Conservation (phyloP, 2,329 filamentous ascomycete genomes). For the Grosmannia penicillata region DNA sequence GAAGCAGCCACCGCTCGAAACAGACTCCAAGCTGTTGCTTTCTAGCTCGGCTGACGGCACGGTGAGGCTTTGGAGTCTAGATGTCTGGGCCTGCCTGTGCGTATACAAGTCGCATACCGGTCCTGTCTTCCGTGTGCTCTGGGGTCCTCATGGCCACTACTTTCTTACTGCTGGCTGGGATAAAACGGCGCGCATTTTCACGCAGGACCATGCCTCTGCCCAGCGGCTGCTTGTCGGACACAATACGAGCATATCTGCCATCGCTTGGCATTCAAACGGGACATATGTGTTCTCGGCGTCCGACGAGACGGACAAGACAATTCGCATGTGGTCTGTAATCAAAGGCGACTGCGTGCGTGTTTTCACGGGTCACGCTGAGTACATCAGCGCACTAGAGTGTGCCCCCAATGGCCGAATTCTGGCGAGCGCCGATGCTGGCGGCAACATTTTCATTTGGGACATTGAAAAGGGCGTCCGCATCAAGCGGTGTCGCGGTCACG, state of each 20-base stretch:
- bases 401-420: slow-evolving; percentile 78
- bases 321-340: slow-evolving; percentile 93
- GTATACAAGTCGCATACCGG: slow-evolving; percentile 88
- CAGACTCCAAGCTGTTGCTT: slow-evolving; percentile 59
- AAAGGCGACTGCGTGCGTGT: slow-evolving; percentile 79
- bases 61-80: slow-evolving; percentile 82
- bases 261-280: slow-evolving; percentile 92
- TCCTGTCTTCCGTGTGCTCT: slow-evolving; percentile 75
- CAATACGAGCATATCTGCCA: slow-evolving; percentile 77
- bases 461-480: slow-evolving; percentile 71
- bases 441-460: slow-evolving; percentile 91
- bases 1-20: slow-evolving; percentile 29
- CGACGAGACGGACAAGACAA: slow-evolving; percentile 70
- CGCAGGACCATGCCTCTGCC: slow-evolving; percentile 81
- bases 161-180: slow-evolving; percentile 82
- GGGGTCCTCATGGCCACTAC: slow-evolving; percentile 91
- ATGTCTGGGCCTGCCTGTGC: slow-evolving; percentile 82
- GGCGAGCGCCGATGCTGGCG: slow-evolving; percentile 78
- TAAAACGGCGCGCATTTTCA: slow-evolving; percentile 81
- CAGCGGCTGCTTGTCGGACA: slow-evolving; percentile 83
- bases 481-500: slow-evolving; percentile 89
- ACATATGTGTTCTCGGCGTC: slow-evolving; percentile 88
- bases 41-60: slow-evolving; percentile 81
- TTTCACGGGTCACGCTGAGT: slow-evolving; percentile 82
- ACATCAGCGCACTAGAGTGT: slow-evolving; percentile 72